Percentiles rank a stretch among this genome's conserved stretches.
Conservation (phyloP, 495 filamentous ascomycete genomes). For the Choiromyces venosus region DNA sequence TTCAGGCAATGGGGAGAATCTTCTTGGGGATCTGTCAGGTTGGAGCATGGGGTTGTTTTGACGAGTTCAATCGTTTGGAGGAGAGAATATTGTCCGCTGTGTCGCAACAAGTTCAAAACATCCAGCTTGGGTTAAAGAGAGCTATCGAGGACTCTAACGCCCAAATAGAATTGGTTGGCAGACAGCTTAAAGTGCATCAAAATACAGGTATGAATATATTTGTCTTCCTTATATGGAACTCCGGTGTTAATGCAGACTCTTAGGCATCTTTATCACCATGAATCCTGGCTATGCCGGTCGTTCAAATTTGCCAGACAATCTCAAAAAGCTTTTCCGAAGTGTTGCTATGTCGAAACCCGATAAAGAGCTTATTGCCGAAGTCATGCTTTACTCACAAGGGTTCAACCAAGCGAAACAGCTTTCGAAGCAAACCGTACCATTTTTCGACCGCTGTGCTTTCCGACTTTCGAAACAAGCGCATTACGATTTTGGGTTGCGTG, state of each 20-base stretch:
- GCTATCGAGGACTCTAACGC: constrained; percentile 68
- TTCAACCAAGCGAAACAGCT: constrained; percentile 92
- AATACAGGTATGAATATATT: constrained; percentile 54
- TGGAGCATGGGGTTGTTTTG: constrained; percentile 98
- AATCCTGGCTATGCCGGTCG: constrained; percentile 97
- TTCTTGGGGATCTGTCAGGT: constrained; percentile 99
- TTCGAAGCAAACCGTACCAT: constrained; percentile 90
- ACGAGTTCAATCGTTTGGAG: constrained; percentile 98
- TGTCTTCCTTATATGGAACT: neutral
- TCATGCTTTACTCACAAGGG: constrained; percentile 99
- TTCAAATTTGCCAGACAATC: constrained; percentile 94
- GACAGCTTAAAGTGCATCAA: constrained; percentile 75
- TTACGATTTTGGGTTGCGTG: constrained; percentile 97
- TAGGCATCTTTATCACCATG: constrained; percentile 98
- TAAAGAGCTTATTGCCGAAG: constrained; percentile 98
- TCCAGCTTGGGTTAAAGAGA: constrained; percentile 87
- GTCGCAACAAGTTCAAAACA: constrained; percentile 98
- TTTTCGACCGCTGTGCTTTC: constrained; percentile 84
- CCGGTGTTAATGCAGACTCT: neutral
- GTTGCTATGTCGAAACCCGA: constrained; percentile 99
- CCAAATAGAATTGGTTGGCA: constrained; percentile 87
- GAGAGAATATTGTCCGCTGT: constrained; percentile 96
- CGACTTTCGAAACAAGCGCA: constrained; percentile 91
- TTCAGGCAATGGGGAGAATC: constrained; percentile 98
- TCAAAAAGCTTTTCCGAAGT: constrained; percentile 98